Evolutionary conservation across 176 grass and related monocot genomes (phyloP).

Genomic region (Triticum urartu): DNA sequence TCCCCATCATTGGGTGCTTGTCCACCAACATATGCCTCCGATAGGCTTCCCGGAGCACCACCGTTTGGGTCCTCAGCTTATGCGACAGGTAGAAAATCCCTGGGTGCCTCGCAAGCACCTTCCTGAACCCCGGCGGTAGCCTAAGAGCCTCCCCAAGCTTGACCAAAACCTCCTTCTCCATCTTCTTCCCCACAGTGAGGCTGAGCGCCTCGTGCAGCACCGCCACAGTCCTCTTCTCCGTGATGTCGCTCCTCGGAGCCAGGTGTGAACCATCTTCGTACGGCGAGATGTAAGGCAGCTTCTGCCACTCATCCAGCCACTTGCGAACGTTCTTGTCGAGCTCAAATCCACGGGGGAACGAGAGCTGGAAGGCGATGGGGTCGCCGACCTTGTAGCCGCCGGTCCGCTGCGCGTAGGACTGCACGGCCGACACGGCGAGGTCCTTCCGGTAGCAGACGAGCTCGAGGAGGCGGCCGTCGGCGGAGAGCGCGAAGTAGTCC

Average conservation of each 20-base stretch:
- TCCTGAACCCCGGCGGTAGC: constrained; percentile 68
- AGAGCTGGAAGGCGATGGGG: constrained; percentile 64
- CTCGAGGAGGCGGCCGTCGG: constrained; percentile 59
- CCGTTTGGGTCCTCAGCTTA: constrained; percentile 80
- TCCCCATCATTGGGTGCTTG: constrained; percentile 84
- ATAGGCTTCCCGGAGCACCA: constrained; percentile 83
- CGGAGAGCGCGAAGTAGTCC: constrained; percentile 76
- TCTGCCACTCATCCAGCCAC: constrained; percentile 90
- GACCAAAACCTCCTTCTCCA: constrained; percentile 74
- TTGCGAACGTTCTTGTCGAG: constrained; percentile 83
- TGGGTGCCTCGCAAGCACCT: constrained; percentile 66
- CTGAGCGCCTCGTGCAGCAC: constrained; percentile 79
- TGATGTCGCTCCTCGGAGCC: constrained; percentile 61
- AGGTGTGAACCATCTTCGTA: constrained; percentile 75
- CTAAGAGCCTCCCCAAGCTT: constrained; percentile 65
- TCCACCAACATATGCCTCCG: constrained; percentile 68
- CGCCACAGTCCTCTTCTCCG: constrained; percentile 76
- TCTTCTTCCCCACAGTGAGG: constrained; percentile 78
- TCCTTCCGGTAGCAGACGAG: constrained; percentile 85
- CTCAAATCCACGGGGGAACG: constrained; percentile 62
- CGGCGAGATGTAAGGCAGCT: constrained; percentile 75
- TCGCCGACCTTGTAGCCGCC: constrained; percentile 74
- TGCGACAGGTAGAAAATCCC: constrained; percentile 91
- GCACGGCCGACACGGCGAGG: constrained; percentile 66
- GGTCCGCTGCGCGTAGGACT: constrained; percentile 68